phyloP scores from a whole-genome alignment of 1,284 basidiomycete genomes.

The Lentinula novae-zelandiae region DNA sequence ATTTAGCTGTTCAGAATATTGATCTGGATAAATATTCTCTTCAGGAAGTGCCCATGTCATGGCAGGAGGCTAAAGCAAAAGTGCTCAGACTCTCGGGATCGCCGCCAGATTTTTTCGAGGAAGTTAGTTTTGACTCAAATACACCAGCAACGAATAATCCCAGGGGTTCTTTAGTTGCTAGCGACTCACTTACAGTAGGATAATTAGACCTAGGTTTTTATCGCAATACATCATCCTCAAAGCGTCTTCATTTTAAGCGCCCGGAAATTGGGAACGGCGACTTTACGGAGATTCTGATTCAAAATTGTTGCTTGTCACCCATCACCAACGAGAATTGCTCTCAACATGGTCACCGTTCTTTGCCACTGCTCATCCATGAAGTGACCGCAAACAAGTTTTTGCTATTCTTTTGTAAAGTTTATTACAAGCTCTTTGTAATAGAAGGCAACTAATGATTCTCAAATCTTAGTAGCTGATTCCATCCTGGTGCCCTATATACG shows the following conservation, averaged over 20 bases:
- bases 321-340: no score
- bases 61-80: slow-evolving; percentile 13
- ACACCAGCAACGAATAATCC: neutral
- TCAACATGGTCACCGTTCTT: no score
- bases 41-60: slow-evolving; percentile 14
- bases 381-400: no score
- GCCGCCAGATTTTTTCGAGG: slow-evolving; percentile 11
- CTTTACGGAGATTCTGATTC: neutral
- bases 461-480: neutral
- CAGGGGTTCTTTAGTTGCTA: neutral
- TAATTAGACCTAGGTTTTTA: neutral
- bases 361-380: no score
- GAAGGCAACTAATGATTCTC: neutral
- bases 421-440: neutral
- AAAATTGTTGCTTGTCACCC: neutral
- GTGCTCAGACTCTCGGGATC: slow-evolving; percentile 10
- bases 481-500: no score
- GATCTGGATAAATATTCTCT: slow-evolving; percentile 13
- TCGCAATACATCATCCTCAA: neutral
- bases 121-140: neutral
- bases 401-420: neutral
- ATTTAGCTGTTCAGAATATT: slow-evolving; percentile 8
- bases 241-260: neutral
- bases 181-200: slow-evolving; percentile 1
- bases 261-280: no score